phyloP scores from a whole-genome alignment of 169 alveolate species.

The Cardiosporidium cionae region DNA sequence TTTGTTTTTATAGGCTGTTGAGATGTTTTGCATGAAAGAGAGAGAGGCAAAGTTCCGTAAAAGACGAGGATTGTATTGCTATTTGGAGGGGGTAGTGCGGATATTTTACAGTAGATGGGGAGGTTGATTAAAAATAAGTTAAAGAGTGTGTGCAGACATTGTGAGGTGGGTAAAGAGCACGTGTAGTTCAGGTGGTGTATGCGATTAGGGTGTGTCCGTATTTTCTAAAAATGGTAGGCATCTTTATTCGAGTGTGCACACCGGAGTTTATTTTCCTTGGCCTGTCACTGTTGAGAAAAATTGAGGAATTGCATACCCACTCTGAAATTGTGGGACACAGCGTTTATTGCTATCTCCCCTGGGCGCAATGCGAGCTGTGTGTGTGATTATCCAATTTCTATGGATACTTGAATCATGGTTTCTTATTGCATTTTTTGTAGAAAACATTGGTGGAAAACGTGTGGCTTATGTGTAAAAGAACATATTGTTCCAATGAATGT shows the following conservation, averaged over 20 bases:
- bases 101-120: not conserved
- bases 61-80: not conserved
- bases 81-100: not conserved
- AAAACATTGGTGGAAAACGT: conserved; percentile 49
- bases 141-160: too few species aligned
- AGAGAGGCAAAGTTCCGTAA: not conserved
- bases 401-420: not conserved
- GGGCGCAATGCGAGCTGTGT: not conserved
- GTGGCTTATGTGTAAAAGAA: conserved; percentile 41
- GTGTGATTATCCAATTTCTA: not conserved
- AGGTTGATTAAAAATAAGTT: not conserved
- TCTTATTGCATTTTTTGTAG: conserved; percentile 11
- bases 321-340: too few species aligned
- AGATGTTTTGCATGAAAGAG: not conserved
- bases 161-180: too few species aligned
- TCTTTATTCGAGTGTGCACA: too few species aligned
- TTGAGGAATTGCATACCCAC: too few species aligned
- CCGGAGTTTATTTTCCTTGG: not conserved
- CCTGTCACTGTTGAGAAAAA: too few species aligned
- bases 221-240: too few species aligned
- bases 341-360: too few species aligned
- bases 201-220: too few species aligned
- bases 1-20: not conserved
- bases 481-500: conserved; percentile 52
- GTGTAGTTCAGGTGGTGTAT: too few species aligned